Base-by-base conservation (phyloP, 768 basidiomycete species). In the Auricularia sp. region DNA sequence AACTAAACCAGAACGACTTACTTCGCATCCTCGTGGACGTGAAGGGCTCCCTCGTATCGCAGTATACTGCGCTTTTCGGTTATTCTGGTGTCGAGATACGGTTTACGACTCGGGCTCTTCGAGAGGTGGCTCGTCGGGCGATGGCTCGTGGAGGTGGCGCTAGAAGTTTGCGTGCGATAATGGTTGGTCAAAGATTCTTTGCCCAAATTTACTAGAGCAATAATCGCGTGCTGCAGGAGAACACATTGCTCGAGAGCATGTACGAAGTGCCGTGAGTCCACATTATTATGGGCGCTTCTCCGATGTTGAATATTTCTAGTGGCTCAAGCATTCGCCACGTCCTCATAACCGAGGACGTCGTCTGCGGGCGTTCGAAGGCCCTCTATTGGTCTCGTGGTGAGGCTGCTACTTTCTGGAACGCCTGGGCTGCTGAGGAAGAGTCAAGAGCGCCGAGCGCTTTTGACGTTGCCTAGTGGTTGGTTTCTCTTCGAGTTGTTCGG, bases 11-110 rank as follows among this genome's bases (percentile, higher is more conserved):
- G 10, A 72, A 83, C 11, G 96, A 98, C 74, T 80, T 98, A 18
- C 84, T 93, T 34, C 84, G 88, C n/a, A 91, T 98, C 65, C 81
- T 98, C 53, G 91, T 90, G 1, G 93, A 97, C 69, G 93, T 98
- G 61, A 87, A 88, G 70, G 93, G 95, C 18, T 93, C 93, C 2
- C 80, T 98, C 14, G 80, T 96, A 59, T 91, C 91, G 33, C 96
- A 98, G 73, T 97, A 95, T 70, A 85, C 84, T 34, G 83, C 91
- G 3, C 79, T 93, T 44, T 94, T 95, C 72, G 85, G 83, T 35
- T 88, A 88, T 69, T 92, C 88, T 7, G 90, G 89, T 3, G 86
- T 90, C 23, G 92, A 94, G 68, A 86, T 97, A 66, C 81, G 87
- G 62, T 97, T 98, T 72, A 94, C 95, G 11, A 84, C 82, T 65